Percentiles rank a stretch among this genome's conserved stretches.
Evolutionary conservation across 352 stramenopile species (phyloP).

Genomic region (Hyphochytrium catenoides): DNA sequence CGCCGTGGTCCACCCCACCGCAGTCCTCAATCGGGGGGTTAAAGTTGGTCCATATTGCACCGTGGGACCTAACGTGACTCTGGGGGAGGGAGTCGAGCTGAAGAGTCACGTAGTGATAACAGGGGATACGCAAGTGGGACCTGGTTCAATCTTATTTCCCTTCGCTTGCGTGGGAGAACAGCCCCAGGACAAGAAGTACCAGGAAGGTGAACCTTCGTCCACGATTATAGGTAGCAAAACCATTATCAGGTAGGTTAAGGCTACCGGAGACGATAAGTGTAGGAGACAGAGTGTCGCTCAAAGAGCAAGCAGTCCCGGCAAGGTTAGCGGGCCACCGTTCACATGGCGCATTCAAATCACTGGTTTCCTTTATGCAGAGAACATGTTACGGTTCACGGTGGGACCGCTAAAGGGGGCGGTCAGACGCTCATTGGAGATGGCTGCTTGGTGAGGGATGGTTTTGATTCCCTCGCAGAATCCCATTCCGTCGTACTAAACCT

Average conservation of each 20-base stretch:
- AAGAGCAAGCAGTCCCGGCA: too few relatives aligned
- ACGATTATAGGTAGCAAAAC: too few relatives aligned
- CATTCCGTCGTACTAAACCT: background rate
- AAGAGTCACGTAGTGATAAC: conserved; percentile 46
- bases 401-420: conserved; percentile 22
- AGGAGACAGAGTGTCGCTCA: too few relatives aligned
- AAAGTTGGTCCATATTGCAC: conserved; percentile 40
- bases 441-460: conserved; percentile 23
- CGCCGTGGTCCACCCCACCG: conserved; percentile 33
- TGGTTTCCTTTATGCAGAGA: conserved; percentile 10
- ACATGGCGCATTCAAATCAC: too few relatives aligned
- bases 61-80: conserved; percentile 33
- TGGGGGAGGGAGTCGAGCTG: conserved; percentile 30
- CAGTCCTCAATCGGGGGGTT: conserved; percentile 24
- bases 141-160: conserved; percentile 26
- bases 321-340: too few relatives aligned
- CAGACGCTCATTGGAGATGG: conserved; percentile 36
- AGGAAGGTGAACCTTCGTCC: conserved; percentile 2
- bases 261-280: too few relatives aligned
- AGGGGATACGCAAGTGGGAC: conserved; percentile 25
- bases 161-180: conserved; percentile 43
- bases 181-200: conserved; percentile 55
- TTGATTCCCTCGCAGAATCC: too few relatives aligned
- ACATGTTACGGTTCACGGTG: conserved; percentile 48
- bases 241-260: too few relatives aligned